Conservation (phyloP, 2,329 filamentous ascomycete genomes). For the Monilinia laxa region DNA sequence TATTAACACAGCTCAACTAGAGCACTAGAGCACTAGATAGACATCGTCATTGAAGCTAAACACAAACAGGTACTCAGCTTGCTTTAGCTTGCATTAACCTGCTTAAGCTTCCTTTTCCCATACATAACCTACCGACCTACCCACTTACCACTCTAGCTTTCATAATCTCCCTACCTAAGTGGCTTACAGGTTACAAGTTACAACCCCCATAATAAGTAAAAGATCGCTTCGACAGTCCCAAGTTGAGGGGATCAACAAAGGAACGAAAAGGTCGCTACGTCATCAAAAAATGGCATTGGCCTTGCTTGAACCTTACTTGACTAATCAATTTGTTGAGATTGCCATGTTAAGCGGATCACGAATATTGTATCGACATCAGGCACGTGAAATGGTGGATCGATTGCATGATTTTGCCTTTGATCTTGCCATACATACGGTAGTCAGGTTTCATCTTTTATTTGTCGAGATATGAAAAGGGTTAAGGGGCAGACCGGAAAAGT, state of each 20-base stretch:
- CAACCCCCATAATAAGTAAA: no score
- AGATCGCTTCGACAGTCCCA: no score
- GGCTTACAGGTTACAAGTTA: no score
- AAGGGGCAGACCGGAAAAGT: background rate
- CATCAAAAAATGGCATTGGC: background rate
- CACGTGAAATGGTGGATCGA: conserved; percentile 3
- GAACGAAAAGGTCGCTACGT: background rate
- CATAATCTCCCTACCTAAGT: background rate
- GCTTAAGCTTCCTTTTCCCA: no score
- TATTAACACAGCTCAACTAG: background rate
- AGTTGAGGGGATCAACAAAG: background rate
- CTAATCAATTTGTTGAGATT: conserved; percentile 16
- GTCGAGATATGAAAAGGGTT: background rate
- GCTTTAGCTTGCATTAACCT: no score
- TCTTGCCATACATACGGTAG: no score
- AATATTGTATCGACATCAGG: background rate
- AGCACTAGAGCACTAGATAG: background rate
- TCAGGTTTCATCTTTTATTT: no score
- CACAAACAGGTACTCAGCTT: background rate
- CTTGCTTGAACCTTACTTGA: background rate
- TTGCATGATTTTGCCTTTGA: background rate
- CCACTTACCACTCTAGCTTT: background rate
- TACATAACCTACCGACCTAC: no score
- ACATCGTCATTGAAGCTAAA: background rate
- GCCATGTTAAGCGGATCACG: background rate